phyloP scores from a whole-genome alignment of 805 yeast genomes.

The Saccharomycopsis synnaedendra region DNA sequence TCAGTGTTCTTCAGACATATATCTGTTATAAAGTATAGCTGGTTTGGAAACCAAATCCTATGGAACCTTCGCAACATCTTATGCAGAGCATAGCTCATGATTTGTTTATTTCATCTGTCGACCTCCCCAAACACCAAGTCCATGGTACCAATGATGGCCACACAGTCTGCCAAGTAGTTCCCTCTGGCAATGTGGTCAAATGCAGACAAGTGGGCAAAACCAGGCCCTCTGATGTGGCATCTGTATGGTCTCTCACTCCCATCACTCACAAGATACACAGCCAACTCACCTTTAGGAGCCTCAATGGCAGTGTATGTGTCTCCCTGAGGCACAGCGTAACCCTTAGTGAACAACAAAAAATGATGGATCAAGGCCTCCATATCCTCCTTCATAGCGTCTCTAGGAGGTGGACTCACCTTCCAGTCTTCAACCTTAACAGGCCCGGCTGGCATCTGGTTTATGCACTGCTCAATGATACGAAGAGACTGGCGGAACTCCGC shows the following conservation, averaged over 20 bases:
- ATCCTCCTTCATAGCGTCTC: constrained; percentile 75
- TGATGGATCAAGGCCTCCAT: constrained; percentile 91
- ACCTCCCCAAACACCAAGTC: constrained; percentile 92
- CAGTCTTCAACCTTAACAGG: constrained; percentile 86
- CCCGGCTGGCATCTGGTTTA: constrained; percentile 86
- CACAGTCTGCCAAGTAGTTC: constrained; percentile 82
- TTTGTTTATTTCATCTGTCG: constrained; percentile 43
- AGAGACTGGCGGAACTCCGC: constrained; percentile 86
- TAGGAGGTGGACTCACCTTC: constrained; percentile 76
- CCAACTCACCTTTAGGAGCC: constrained; percentile 96
- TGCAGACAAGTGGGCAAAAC: constrained; percentile 83
- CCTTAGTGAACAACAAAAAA: constrained; percentile 79
- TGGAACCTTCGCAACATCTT: no score
- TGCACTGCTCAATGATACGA: constrained; percentile 82
- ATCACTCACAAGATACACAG: constrained; percentile 78
- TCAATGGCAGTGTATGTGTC: constrained; percentile 87
- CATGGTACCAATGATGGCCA: constrained; percentile 91
- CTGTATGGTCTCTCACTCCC: constrained; percentile 86
- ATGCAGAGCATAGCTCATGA: no score
- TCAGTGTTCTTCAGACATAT: no score
- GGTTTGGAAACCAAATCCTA: no score
- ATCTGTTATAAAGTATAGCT: no score
- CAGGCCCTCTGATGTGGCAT: constrained; percentile 92
- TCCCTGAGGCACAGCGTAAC: constrained; percentile 81
- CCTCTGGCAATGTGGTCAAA: constrained; percentile 82